Percentiles rank a stretch among this genome's conserved stretches.
Evolutionary conservation across 2,329 filamentous ascomycete species (phyloP).

Genomic region (Sporothrix dimorphospora): DNA sequence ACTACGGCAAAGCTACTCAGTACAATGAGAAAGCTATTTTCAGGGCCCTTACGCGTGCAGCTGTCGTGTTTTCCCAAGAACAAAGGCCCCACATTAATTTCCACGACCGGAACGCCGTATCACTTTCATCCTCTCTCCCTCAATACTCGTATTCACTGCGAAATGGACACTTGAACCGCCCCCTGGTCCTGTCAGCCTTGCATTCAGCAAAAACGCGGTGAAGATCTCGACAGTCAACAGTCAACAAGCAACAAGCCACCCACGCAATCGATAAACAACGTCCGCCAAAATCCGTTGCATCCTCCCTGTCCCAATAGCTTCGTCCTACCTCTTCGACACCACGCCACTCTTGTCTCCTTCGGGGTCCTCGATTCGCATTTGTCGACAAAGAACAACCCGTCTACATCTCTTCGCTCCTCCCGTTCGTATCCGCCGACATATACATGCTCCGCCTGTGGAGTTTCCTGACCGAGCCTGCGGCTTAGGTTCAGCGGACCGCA

Average conservation of each 20-base stretch:
- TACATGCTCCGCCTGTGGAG: conserved; percentile 21
- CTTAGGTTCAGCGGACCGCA: conserved; percentile 13
- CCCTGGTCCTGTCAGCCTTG: conserved; percentile 16
- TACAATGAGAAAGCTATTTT: neutral
- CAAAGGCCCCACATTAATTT: conserved; percentile 22
- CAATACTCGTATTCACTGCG: neutral
- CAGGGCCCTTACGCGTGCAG: conserved; percentile 5
- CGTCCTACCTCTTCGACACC: neutral
- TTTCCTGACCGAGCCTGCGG: conserved; percentile 21
- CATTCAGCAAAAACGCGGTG: neutral
- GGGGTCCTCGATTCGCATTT: neutral
- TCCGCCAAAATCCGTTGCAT: neutral
- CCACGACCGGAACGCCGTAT: neutral
- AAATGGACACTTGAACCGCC: neutral
- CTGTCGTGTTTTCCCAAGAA: neutral
- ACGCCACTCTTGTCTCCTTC: neutral
- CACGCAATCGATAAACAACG: neutral
- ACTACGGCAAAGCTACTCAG: conserved; percentile 13
- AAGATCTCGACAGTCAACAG: neutral
- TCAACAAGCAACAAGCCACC: neutral
- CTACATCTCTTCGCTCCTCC: neutral
- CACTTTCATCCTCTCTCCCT: neutral
- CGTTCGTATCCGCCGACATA: neutral
- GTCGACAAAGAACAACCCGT: neutral
- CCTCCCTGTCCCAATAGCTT: neutral